Conservation (phyloP, 352 stramenopile species). For the Globisporangium perplexum region DNA sequence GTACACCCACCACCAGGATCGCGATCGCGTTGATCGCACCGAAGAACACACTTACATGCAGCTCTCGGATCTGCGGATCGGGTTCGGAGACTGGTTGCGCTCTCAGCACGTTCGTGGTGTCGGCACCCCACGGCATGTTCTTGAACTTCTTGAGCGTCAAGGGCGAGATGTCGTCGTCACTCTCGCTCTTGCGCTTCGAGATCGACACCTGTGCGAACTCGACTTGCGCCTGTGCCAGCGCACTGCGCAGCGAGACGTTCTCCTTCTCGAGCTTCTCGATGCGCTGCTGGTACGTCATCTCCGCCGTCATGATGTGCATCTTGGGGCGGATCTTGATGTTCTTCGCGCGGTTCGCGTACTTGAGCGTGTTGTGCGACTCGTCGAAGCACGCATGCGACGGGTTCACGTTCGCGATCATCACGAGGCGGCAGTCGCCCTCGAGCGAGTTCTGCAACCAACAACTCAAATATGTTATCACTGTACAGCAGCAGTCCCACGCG, state of each 20-base stretch:
- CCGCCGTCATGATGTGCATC: constrained; percentile 74
- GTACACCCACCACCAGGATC: background rate
- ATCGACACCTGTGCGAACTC: constrained; percentile 20
- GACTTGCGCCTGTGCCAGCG: constrained; percentile 22
- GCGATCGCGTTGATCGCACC: background rate
- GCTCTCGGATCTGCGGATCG: constrained; percentile 2
- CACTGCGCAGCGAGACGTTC: constrained; percentile 33
- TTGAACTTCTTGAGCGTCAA: constrained; percentile 35
- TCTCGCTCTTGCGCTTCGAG: constrained; percentile 34
- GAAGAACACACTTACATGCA: constrained; percentile 4
- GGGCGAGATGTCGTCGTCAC: constrained; percentile 24
- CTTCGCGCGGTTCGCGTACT: constrained; percentile 86
- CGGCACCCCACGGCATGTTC: constrained; percentile 21
- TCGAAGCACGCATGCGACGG: constrained; percentile 75
- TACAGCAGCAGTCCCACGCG: too few species aligned
- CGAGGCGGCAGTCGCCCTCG: constrained; percentile 85
- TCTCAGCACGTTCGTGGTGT: background rate
- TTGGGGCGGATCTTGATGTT: constrained; percentile 88
- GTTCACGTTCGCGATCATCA: constrained; percentile 90
- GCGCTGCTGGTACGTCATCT: constrained; percentile 59
- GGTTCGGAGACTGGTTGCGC: constrained; percentile 3
- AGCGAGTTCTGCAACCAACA: constrained; percentile 48
- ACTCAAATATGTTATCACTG: background rate
- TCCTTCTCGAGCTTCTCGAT: constrained; percentile 54
- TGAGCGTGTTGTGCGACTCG: constrained; percentile 88